These are phyloP conservation scores for Hyphopichia khmerensis DNA, from an alignment of 1,139 yeast species.

Conservation along the genomic window DNA sequence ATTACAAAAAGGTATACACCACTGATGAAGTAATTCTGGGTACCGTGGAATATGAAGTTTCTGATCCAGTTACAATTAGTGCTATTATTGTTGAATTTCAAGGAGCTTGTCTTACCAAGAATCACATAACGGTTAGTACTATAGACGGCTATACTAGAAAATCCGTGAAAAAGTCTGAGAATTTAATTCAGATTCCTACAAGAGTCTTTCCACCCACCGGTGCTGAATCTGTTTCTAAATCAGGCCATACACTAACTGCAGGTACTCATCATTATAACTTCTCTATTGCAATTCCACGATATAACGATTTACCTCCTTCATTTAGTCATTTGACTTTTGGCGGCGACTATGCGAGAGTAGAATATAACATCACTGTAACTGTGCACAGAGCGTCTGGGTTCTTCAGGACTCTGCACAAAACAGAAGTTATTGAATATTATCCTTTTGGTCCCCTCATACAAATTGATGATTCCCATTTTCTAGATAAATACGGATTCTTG, in stretches of 20 bases:
- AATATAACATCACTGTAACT: neutral
- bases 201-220: neutral
- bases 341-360: neutral
- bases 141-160: neutral
- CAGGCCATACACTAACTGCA: neutral
- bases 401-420: neutral
- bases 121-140: neutral
- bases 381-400: neutral
- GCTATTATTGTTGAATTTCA: neutral
- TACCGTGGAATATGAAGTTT: neutral
- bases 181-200: neutral
- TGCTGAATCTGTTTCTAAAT: neutral
- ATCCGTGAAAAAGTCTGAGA: neutral
- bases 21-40: neutral
- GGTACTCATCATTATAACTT: neutral
- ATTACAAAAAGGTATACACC: neutral
- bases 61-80: neutral
- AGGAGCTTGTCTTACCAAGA: neutral
- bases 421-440: neutral
- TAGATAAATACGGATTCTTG: neutral
- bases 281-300: neutral
- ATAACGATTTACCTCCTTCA: neutral
- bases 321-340: neutral
- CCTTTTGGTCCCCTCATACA: neutral
- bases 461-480: neutral